A percentile compares a stretch with the other conserved stretches of the same genome.
Conservation (phyloP, 2,329 filamentous ascomycete genomes). For the Emmonsiellopsis sp. region DNA sequence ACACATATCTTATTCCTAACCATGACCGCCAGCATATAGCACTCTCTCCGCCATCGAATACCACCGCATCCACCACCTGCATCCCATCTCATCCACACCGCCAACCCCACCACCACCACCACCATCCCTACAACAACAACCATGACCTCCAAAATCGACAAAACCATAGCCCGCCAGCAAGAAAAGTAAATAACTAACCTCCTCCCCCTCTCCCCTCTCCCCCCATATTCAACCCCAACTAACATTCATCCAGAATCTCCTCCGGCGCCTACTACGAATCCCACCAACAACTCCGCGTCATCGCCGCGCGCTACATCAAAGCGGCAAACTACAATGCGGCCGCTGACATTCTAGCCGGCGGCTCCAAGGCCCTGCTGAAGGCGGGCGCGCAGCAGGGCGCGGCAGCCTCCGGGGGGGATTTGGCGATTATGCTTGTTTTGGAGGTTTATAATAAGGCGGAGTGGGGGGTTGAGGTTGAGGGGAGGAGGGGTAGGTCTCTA, state of each 20-base stretch:
- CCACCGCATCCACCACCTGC: neutral
- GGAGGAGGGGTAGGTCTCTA: conserved; percentile 44
- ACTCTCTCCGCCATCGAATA: neutral
- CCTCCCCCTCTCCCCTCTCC: neutral
- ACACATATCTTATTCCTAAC: too few species aligned
- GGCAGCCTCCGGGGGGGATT: conserved; percentile 82
- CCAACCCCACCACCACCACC: neutral
- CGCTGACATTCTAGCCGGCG: conserved; percentile 75
- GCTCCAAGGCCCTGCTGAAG: conserved; percentile 68
- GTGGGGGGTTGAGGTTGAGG: conserved; percentile 59
- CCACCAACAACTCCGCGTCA: conserved; percentile 93
- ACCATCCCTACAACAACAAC: neutral
- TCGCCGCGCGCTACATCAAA: conserved; percentile 90
- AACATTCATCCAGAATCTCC: conserved; percentile 53
- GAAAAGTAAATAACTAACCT: conserved; percentile 52
- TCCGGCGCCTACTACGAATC: conserved; percentile 97
- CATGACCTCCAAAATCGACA: conserved; percentile 49
- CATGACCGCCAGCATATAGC: neutral
- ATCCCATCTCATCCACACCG: neutral
- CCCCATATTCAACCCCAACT: conserved; percentile 3
- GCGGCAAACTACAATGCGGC: conserved; percentile 74
- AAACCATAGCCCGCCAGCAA: conserved; percentile 67
- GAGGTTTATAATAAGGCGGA: conserved; percentile 87
- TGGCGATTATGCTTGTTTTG: conserved; percentile 75
- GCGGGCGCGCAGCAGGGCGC: conserved; percentile 65